Evolutionary conservation across 2,329 filamentous ascomycete genomes (phyloP), one percentile per base, ranked within the genome.

Genomic region (Pseudocercospora musae): DNA sequence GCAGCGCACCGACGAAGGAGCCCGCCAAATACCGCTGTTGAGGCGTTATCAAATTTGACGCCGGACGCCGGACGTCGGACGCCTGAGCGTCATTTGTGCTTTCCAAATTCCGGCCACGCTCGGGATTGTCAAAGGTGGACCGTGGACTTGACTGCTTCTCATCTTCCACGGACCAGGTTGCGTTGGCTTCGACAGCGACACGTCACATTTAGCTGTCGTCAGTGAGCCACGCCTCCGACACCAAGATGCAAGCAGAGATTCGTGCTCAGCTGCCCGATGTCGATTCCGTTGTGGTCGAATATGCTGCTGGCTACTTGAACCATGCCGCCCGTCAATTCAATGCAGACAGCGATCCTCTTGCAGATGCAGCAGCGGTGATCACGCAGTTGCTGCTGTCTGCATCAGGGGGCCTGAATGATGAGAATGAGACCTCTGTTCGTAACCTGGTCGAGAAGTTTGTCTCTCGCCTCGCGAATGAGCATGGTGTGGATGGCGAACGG

Each of bases 371-470:
- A 53, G 83, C 87, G 40, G 85, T 90, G 62, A 88, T 99, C 68
- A 92, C 90, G n/a, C 90, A 94, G 71, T 84, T 99, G 65, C 85
- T 99, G 48, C 78, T 97, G 58, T 98, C 95, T 48, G 95, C 95
- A n/a, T 96, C 94, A 3, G 95, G 94, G 53, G 87, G 94, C 70
- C 83, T 89, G 57, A 89, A 88, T 54, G 75, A 83, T 37, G 81
- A 89, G 68, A 87, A 92, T 74, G 88, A 94, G 79, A 84, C 86
- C 33, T 89, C 89, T 71, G 91, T 99, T 76, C 88, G 88, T 65
- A 87, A 89, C 64, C 84, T 99, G 49, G 92, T 99, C 9, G 86
- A 89, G 70, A 96, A 93, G 79, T 96, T 96, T 85, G 91, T 96
- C 60, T 84, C 89, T 65, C 89, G 87, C 71, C 89, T 97, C 69